Evolutionary conservation across 805 yeast species (phyloP), one percentile per base, ranked within the genome.

Genomic region (Candida succiphila): DNA sequence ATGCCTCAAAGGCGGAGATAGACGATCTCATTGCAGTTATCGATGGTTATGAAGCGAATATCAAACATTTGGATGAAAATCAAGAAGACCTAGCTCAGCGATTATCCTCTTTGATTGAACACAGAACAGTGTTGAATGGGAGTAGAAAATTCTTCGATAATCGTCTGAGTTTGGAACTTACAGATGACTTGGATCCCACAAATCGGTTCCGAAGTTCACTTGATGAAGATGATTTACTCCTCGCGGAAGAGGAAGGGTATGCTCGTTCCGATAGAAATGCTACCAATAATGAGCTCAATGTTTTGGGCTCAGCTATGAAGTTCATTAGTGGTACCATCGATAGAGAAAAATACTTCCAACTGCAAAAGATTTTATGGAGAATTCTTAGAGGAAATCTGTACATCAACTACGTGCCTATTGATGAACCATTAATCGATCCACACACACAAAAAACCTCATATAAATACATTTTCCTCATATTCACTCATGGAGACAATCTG

Each of bases 341-440:
- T 34, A 69, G 88, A 41, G 72, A 67, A 10, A 81, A 79, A 50
- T 72, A 84, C 24, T 70, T 71, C 17, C 66, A 80, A 1, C 62
- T 92, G 39, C 92, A 87, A 52, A 81, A 77, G 45, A 86, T 92
- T 31, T 60, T 87, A 32, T 92, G 96, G 95, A 74, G 99, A 60
- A 74, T 86, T 14, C 68, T 89, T 40, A 76, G 98, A 54, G 98
- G 98, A 48, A 92, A 92, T 55, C 63, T 94, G 43, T 85, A 72
- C 51, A 75, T 88, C 56, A 78, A 80, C 48, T 75, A 79, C 52
- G 72, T 74, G 32, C 89, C 84, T 38, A 73, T 89, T 36, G 70
- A 72, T 10, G 84, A 79, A 46, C 72, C 76, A 3, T 60, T 84
- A 16, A 62, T 67, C 43, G 89, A 85, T 46, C 58, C 69, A 23